These are phyloP conservation scores for Aureobasidium uvarum DNA, from an alignment of 2,329 filamentous ascomycete species.

Conservation along the genomic window DNA sequence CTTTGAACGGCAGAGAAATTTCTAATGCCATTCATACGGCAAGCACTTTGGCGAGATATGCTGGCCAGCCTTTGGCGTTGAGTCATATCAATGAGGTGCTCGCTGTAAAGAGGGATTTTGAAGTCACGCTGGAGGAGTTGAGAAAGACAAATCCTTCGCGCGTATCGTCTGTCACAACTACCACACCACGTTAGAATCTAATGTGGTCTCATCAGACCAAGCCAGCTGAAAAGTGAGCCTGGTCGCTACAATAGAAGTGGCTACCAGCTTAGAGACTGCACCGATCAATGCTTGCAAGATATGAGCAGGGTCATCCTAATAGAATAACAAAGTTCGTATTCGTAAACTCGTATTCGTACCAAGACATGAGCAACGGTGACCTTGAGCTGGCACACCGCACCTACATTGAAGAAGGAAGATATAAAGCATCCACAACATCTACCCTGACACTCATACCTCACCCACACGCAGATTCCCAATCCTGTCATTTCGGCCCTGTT, in stretches of 20 bases:
- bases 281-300: not conserved
- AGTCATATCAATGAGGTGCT: slow-evolving; percentile 25
- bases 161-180: no score
- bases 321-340: not conserved
- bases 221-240: no score
- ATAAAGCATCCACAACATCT: not conserved
- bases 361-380: not conserved
- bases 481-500: not conserved
- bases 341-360: slow-evolving; percentile 1
- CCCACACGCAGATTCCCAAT: not conserved
- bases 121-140: not conserved
- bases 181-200: no score
- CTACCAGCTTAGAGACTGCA: no score
- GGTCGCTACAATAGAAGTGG: no score
- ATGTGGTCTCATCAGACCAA: no score
- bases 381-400: not conserved
- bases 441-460: not conserved
- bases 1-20: slow-evolving; percentile 16
- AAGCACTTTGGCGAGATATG: slow-evolving; percentile 4
- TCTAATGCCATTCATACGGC: slow-evolving; percentile 14
- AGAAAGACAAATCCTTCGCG: not conserved
- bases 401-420: not conserved
- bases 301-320: not conserved
- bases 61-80: not conserved
- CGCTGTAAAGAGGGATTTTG: slow-evolving; percentile 18